Percentiles rank a stretch among this genome's conserved stretches.
These are phyloP conservation scores for Viola pubescens DNA, from an alignment of 441 rosid species.

Conservation along the genomic window DNA sequence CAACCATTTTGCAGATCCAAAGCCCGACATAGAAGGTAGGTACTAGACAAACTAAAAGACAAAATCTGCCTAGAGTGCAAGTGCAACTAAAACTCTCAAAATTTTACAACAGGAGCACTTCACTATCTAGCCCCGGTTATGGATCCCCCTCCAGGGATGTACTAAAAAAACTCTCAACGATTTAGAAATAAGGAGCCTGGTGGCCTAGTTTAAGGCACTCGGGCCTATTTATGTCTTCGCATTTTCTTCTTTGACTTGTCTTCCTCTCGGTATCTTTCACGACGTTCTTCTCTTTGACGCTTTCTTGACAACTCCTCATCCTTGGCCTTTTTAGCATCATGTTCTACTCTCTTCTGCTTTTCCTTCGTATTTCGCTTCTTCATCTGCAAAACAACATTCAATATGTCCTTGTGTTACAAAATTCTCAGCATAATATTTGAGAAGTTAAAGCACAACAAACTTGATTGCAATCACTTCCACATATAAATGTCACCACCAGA, in stretches of 20 bases:
- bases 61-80: no score
- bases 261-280: slow-evolving; percentile 59
- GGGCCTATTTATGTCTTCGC: slow-evolving; percentile 30
- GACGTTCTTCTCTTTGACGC: slow-evolving; percentile 68
- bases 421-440: not conserved
- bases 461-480: not conserved
- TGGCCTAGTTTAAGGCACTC: slow-evolving; percentile 4
- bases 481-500: not conserved
- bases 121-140: no score
- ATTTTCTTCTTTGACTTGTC: slow-evolving; percentile 58
- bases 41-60: no score
- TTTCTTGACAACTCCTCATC: slow-evolving; percentile 52
- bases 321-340: slow-evolving; percentile 56
- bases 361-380: slow-evolving; percentile 55
- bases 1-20: no score
- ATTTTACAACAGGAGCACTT: no score
- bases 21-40: no score
- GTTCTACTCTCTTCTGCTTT: slow-evolving; percentile 44
- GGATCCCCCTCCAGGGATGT: no score
- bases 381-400: slow-evolving; percentile 35
- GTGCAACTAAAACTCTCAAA: no score
- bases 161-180: no score
- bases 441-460: not conserved
- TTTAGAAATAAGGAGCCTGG: no score
- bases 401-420: not conserved